Conservation (phyloP, 2,329 filamentous ascomycete genomes). For the Fusarium sp. region DNA sequence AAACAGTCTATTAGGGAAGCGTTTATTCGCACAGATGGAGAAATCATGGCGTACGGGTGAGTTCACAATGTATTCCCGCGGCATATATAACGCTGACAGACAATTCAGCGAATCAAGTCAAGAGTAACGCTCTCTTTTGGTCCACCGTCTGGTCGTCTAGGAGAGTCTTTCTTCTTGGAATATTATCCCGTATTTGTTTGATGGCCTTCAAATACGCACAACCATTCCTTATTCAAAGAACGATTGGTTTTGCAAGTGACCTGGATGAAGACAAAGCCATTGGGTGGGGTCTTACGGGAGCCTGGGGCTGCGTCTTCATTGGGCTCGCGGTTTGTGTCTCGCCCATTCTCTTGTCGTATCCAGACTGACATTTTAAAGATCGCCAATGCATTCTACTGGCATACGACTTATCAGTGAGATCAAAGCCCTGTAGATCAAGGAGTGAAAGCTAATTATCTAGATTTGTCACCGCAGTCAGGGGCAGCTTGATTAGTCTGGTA, state of each 20-base stretch:
- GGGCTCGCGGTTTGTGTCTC: not conserved
- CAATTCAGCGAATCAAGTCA: not conserved
- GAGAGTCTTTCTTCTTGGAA: not conserved
- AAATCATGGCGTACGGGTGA: not conserved
- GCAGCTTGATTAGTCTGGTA: conserved; percentile 5
- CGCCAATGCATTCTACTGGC: conserved; percentile 7
- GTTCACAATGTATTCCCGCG: not conserved
- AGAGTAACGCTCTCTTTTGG: conserved; percentile 12
- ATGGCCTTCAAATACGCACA: conserved; percentile 15
- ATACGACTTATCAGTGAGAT: conserved; percentile 12
- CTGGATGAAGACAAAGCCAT: not conserved
- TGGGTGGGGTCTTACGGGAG: conserved; percentile 12
- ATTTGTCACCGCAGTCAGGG: conserved; percentile 4
- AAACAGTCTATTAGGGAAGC: not conserved
- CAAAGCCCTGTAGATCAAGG: not conserved
- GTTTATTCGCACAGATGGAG: not conserved
- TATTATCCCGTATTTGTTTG: conserved; percentile 2
- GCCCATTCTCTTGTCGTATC: too few species aligned
- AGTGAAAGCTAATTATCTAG: not conserved
- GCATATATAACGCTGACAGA: not conserved
- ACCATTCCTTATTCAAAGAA: conserved; percentile 8
- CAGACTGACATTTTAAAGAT: not conserved
- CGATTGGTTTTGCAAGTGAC: not conserved
- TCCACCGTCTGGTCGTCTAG: conserved; percentile 1
- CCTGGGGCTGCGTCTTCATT: conserved; percentile 4